Percentiles rank a stretch among this genome's conserved stretches.
phyloP scores from a whole-genome alignment of 257 asterid genomes.

The Craterostigma plantagineum region DNA sequence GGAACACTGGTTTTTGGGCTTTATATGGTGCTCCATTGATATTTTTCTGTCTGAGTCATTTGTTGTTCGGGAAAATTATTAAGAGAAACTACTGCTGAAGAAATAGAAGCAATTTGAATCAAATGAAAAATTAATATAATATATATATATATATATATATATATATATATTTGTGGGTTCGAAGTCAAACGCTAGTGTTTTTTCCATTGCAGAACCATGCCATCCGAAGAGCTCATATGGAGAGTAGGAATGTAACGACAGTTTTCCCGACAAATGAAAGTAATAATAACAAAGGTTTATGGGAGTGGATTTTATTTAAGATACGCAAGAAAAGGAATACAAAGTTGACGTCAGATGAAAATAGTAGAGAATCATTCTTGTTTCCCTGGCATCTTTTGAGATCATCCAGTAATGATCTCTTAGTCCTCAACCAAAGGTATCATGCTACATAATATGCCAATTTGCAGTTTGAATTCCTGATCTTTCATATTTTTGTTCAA shows the following conservation, averaged over 20 bases:
- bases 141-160: no score
- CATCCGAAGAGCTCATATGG: conserved; percentile 76
- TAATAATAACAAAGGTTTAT: conserved; percentile 21
- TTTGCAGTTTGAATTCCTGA: no score
- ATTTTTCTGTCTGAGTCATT: no score
- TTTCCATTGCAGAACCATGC: conserved; percentile 67
- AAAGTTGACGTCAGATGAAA: conserved; percentile 24
- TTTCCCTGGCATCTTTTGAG: conserved; percentile 86
- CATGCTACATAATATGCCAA: not conserved
- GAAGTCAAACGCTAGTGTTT: not conserved
- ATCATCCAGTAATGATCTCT: conserved; percentile 32
- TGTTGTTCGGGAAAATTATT: no score
- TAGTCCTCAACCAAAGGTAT: conserved; percentile 64
- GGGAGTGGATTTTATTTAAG: conserved; percentile 57
- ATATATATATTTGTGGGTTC: not conserved
- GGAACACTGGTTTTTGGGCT: no score
- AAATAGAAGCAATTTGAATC: no score
- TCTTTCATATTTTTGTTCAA: no score
- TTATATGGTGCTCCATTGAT: not conserved
- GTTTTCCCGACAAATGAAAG: conserved; percentile 30
- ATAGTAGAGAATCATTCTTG: conserved; percentile 36
- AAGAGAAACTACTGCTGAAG: no score
- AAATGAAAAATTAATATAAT: no score
- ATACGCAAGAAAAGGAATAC: conserved; percentile 24
- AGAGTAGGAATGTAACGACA: conserved; percentile 63